A percentile compares a stretch with the other conserved stretches of the same genome.
phyloP scores from a whole-genome alignment of 805 yeast species.

The Barnettozyma populi region DNA sequence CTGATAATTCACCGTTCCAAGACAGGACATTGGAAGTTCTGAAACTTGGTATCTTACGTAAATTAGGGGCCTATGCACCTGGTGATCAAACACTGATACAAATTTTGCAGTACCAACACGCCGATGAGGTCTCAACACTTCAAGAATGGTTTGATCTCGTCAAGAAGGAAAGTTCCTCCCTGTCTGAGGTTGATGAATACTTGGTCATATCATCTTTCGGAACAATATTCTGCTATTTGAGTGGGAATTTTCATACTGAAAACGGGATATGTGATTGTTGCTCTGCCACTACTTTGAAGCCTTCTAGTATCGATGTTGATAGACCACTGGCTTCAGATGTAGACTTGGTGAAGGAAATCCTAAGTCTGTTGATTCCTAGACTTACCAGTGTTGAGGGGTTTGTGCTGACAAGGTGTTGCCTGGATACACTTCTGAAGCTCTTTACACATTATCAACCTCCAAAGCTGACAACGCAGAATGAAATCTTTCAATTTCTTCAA shows the following conservation, averaged over 20 bases:
- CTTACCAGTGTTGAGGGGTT: conserved; percentile 9
- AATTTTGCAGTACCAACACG: not conserved
- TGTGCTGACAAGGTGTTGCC: conserved; percentile 36
- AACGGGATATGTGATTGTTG: conserved; percentile 14
- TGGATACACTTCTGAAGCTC: conserved; percentile 42
- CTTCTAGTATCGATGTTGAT: conserved; percentile 21
- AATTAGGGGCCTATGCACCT: not conserved
- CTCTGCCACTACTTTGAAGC: conserved; percentile 4
- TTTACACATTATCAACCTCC: conserved; percentile 52
- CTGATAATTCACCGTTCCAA: conserved; percentile 10
- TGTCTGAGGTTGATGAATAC: conserved; percentile 9
- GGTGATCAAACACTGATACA: not conserved
- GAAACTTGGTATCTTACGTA: conserved; percentile 11
- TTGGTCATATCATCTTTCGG: conserved; percentile 33
- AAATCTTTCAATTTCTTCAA: conserved; percentile 37
- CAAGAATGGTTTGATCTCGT: conserved; percentile 11
- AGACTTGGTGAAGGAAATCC: not conserved
- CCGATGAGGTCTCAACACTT: not conserved
- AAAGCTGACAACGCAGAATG: conserved; percentile 22
- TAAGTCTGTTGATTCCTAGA: not conserved
- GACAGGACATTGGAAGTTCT: conserved; percentile 15
- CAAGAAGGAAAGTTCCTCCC: not conserved
- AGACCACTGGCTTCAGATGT: conserved; percentile 25
- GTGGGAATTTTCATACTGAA: conserved; percentile 24
- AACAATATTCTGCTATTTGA: conserved; percentile 33